These are phyloP conservation scores for Candolleomyces aberdarensis DNA, from an alignment of 768 basidiomycete genomes.

Conservation along the genomic window DNA sequence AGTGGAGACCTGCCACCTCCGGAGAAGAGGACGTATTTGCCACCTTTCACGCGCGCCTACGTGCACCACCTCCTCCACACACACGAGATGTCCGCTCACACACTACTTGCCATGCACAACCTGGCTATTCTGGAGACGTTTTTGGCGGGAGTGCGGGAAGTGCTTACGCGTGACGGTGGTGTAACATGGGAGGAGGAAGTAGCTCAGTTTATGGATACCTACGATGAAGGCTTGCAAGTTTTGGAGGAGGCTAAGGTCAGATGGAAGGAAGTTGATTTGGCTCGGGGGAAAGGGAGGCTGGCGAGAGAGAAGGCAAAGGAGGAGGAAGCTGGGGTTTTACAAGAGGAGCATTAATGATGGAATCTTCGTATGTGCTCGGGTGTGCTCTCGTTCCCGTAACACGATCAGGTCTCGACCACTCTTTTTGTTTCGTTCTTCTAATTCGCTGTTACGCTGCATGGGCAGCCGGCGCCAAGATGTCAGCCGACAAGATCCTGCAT, in stretches of 20 bases:
- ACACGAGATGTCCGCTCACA: constrained; percentile 87
- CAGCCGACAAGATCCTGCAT: too few species aligned
- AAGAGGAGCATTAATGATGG: background rate
- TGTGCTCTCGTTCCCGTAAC: too few species aligned
- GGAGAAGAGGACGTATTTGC: constrained; percentile 17
- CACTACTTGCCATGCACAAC: constrained; percentile 75
- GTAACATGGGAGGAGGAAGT: constrained; percentile 43
- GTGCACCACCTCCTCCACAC: constrained; percentile 83
- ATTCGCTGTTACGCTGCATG: too few species aligned
- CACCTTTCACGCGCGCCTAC: constrained; percentile 56
- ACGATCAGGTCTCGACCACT: too few species aligned
- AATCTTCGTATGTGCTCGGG: too few species aligned
- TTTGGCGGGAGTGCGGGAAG: constrained; percentile 52
- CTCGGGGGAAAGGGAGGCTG: constrained; percentile 74
- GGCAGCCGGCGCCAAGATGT: too few species aligned
- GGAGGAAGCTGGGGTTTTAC: background rate
- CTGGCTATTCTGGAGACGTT: constrained; percentile 64
- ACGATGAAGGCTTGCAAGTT: constrained; percentile 46
- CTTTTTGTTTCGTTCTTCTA: too few species aligned
- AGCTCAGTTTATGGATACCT: constrained; percentile 43
- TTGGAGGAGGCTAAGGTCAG: constrained; percentile 48
- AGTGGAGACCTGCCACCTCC: background rate
- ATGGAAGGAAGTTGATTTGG: constrained; percentile 68
- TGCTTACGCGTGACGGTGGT: constrained; percentile 18
- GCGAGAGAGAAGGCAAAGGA: constrained; percentile 42